Conservation (phyloP, 805 yeast species). For the Wickerhamiella domercqiae region DNA sequence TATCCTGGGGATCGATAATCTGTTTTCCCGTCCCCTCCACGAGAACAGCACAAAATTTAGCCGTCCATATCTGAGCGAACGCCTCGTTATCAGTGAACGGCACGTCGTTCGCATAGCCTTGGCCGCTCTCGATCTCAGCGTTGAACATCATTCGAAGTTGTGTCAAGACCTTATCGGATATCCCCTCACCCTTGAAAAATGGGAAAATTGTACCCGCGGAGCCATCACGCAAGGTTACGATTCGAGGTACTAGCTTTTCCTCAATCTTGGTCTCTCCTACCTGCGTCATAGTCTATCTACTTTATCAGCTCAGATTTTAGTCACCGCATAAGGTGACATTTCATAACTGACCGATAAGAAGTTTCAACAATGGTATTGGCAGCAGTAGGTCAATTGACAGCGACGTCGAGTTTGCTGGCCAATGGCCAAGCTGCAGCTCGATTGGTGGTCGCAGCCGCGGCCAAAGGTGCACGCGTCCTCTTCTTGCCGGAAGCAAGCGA, state of each 20-base stretch:
- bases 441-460: constrained; percentile 50
- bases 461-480: constrained; percentile 44
- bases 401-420: constrained; percentile 42
- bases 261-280: no score
- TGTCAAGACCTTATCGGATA: constrained; percentile 38
- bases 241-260: no score
- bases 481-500: constrained; percentile 93
- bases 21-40: constrained; percentile 28
- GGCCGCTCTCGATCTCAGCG: constrained; percentile 52
- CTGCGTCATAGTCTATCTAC: no score
- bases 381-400: constrained; percentile 79
- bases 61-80: constrained; percentile 55
- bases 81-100: constrained; percentile 29
- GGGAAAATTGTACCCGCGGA: constrained; percentile 46
- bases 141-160: constrained; percentile 41
- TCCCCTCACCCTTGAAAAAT: constrained; percentile 30
- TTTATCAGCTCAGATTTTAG: no score
- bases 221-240: constrained; percentile 17
- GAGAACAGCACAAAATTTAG: constrained; percentile 48
- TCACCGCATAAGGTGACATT: no score
- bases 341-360: no score
- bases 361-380: constrained; percentile 44
- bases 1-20: constrained; percentile 21
- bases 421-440: constrained; percentile 47
- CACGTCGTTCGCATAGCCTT: constrained; percentile 47